A percentile compares a stretch with the other conserved stretches of the same genome.
These are phyloP conservation scores for Plasmodium falciparum DNA, from an alignment of 169 alveolate species.

Conservation along the genomic window DNA sequence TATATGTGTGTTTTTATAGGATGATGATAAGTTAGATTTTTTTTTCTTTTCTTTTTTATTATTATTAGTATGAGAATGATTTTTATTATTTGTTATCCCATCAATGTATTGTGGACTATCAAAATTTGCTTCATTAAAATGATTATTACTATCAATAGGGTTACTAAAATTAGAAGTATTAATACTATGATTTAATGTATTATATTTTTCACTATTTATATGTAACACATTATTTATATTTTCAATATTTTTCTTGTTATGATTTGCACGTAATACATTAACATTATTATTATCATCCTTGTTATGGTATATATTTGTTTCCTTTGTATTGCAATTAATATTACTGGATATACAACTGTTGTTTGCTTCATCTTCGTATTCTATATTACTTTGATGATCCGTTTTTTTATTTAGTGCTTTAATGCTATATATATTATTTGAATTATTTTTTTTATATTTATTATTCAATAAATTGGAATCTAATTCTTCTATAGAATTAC, in stretches of 20 bases:
- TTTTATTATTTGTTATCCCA: neutral
- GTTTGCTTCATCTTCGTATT: neutral
- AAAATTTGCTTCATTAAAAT: neutral
- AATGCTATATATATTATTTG: neutral
- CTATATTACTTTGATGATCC: neutral
- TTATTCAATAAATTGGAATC: slow-evolving; percentile 60
- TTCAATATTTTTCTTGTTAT: slow-evolving; percentile 6
- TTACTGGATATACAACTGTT: slow-evolving; percentile 3
- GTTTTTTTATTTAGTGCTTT: neutral
- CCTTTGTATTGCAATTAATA: neutral
- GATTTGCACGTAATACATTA: slow-evolving; percentile 5
- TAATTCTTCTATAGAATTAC: slow-evolving; percentile 64
- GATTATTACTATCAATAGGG: neutral
- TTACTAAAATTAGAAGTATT: neutral
- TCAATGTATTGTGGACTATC: neutral
- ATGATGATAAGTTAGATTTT: neutral
- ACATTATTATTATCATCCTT: slow-evolving; percentile 9
- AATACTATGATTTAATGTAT: neutral
- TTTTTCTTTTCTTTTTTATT: slow-evolving; percentile 19
- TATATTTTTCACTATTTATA: neutral
- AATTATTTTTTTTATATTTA: slow-evolving; percentile 24
- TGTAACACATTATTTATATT: neutral
- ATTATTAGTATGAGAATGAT: neutral
- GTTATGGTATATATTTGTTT: neutral
- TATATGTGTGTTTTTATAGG: slow-evolving; percentile 12